Conservation (phyloP, 768 basidiomycete species). For the Lentinula guzmanii region DNA sequence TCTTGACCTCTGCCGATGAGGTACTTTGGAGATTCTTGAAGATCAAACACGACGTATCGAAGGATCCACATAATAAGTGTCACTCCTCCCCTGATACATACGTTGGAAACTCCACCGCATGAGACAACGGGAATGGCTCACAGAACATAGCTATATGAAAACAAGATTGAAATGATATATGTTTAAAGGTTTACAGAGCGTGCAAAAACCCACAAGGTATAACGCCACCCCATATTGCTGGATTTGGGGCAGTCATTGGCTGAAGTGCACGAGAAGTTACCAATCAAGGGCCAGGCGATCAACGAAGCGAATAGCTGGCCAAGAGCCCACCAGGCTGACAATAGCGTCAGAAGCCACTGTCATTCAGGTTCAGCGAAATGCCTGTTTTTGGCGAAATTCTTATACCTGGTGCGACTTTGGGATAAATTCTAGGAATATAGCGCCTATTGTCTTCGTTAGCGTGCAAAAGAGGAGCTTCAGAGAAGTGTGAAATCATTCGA, state of each 20-base stretch:
- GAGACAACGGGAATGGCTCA: constrained; percentile 14
- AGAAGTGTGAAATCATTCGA: constrained; percentile 3
- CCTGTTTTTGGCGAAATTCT: not conserved
- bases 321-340: constrained; percentile 7
- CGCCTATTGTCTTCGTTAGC: constrained; percentile 17
- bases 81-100: constrained; percentile 29
- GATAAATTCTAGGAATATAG: constrained; percentile 39
- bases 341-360: constrained; percentile 5
- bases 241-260: constrained; percentile 37
- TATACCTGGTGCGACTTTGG: constrained; percentile 33
- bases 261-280: constrained; percentile 44
- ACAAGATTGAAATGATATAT: not conserved
- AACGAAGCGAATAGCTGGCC: constrained; percentile 31
- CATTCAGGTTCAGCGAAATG: not conserved
- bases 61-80: constrained; percentile 48
- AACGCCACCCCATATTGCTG: constrained; percentile 60
- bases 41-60: constrained; percentile 51
- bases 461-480: not conserved
- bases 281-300: constrained; percentile 49
- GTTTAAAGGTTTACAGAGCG: not conserved
- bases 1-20: constrained; percentile 52
- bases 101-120: not conserved
- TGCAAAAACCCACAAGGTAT: constrained; percentile 34
- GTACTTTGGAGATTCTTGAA: constrained; percentile 61
- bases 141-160: constrained; percentile 30